A percentile compares a stretch with the other conserved stretches of the same genome.
These are phyloP conservation scores for Trichomonascaceae sp. DNA, from an alignment of 1,139 yeast genomes.

Conservation along the genomic window DNA sequence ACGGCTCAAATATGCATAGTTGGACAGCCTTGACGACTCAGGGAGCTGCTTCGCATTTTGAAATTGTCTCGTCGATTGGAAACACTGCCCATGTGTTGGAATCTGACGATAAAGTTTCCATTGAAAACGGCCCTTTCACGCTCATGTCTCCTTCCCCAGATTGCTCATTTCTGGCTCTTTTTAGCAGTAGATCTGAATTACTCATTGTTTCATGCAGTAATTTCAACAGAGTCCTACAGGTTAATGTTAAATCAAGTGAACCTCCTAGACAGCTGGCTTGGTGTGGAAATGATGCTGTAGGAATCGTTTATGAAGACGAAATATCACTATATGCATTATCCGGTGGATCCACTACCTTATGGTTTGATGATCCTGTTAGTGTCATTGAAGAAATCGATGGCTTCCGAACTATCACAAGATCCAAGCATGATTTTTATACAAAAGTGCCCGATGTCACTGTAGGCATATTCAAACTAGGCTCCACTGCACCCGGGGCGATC, in stretches of 20 bases:
- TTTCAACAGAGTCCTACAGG: constrained; percentile 48
- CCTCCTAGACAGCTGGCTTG: constrained; percentile 49
- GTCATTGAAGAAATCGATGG: constrained; percentile 63
- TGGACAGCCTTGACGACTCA: constrained; percentile 25
- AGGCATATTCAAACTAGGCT: constrained; percentile 72
- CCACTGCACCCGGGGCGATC: constrained; percentile 77
- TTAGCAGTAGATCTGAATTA: constrained; percentile 42
- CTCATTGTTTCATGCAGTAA: constrained; percentile 51
- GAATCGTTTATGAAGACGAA: constrained; percentile 54
- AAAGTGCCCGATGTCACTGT: constrained; percentile 56
- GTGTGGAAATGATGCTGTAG: constrained; percentile 86
- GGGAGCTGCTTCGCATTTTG: constrained; percentile 17
- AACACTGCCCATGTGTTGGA: constrained; percentile 20
- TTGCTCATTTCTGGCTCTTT: constrained; percentile 54
- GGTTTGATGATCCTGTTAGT: constrained; percentile 36
- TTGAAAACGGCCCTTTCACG: constrained; percentile 51
- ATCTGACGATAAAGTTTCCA: constrained; percentile 25
- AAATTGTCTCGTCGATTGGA: constrained; percentile 28
- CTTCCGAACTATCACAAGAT: constrained; percentile 53
- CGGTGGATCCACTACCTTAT: constrained; percentile 48
- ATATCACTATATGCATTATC: constrained; percentile 67
- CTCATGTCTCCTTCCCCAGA: constrained; percentile 53
- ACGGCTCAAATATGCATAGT: constrained; percentile 17
- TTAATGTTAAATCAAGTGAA: constrained; percentile 22
- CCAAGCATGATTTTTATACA: constrained; percentile 56